Conservation (phyloP, 2,329 filamentous ascomycete genomes). For the Cytospora schulzeri region DNA sequence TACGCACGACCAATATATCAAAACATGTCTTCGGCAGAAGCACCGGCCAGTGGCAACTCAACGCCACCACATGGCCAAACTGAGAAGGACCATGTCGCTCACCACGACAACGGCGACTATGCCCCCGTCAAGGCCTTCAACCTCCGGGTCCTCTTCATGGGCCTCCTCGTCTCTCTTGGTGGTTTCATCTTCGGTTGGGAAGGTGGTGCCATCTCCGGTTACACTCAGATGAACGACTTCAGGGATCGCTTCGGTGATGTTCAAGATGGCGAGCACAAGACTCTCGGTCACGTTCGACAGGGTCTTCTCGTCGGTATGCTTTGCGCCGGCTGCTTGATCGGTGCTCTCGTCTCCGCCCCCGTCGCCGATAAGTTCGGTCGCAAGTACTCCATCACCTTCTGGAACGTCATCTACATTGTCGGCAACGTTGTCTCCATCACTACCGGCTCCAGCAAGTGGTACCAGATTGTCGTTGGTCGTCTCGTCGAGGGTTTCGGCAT, state of each 20-base stretch:
- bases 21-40: slow-evolving; percentile 23
- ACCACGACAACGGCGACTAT: slow-evolving; percentile 1
- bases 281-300: slow-evolving; percentile 25
- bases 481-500: slow-evolving; percentile 69
- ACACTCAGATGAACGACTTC: slow-evolving; percentile 28
- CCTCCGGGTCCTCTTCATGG: slow-evolving; percentile 26
- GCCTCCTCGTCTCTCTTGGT: slow-evolving; percentile 27
- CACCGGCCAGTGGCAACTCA: slow-evolving; percentile 24
- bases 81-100: slow-evolving; percentile 14
- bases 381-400: slow-evolving; percentile 55
- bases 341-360: slow-evolving; percentile 55
- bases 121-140: slow-evolving; percentile 29
- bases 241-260: slow-evolving; percentile 23
- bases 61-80: slow-evolving; percentile 25
- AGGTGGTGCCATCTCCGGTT: slow-evolving; percentile 28
- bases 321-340: slow-evolving; percentile 38
- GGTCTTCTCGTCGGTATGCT: slow-evolving; percentile 28
- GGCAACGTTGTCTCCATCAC: slow-evolving; percentile 70
- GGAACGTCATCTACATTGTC: slow-evolving; percentile 59
- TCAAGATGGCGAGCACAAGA: slow-evolving; percentile 5
- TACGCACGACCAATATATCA: slow-evolving; percentile 6
- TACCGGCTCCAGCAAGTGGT: slow-evolving; percentile 58
- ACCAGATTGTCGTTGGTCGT: slow-evolving; percentile 67
- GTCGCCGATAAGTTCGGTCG: slow-evolving; percentile 62
- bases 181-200: slow-evolving; percentile 30